A percentile compares a stretch with the other conserved stretches of the same genome.
phyloP scores from a whole-genome alignment of 371 early-diverging fungal species.

The Phascolomyces articulosus region DNA sequence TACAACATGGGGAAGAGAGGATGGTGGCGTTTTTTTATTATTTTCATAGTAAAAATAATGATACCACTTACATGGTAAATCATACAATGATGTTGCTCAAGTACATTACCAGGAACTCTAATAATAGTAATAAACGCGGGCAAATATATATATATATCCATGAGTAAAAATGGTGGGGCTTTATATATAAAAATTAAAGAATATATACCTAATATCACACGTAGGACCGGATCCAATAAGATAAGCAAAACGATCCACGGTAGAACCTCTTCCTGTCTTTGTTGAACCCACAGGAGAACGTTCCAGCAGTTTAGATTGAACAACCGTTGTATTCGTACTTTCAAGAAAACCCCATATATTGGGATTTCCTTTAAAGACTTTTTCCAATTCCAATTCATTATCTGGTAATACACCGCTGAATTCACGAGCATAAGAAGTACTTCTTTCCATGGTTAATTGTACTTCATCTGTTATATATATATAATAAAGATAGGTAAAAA shows the following conservation, averaged over 20 bases:
- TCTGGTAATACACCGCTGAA: background rate
- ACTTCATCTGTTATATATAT: background rate
- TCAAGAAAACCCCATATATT: background rate
- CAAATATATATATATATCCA: background rate
- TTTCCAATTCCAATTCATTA: background rate
- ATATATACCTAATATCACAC: background rate
- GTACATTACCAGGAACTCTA: background rate
- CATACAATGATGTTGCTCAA: constrained; percentile 4
- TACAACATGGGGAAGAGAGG: background rate
- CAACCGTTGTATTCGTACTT: background rate
- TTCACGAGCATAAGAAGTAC: background rate
- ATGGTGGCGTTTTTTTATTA: too few species aligned
- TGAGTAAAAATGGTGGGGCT: too few species aligned
- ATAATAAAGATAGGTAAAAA: too few species aligned
- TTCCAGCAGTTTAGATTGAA: background rate
- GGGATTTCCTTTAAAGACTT: background rate
- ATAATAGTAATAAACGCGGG: background rate
- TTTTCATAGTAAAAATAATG: background rate
- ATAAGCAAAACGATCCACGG: background rate
- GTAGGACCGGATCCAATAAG: background rate
- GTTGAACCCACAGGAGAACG: background rate
- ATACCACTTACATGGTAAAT: constrained; percentile 4
- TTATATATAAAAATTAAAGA: too few species aligned
- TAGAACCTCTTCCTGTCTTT: background rate
- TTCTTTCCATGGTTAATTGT: background rate